Evolutionary conservation across 1,139 yeast species (phyloP).

Genomic region (Petasospora fabianii): DNA sequence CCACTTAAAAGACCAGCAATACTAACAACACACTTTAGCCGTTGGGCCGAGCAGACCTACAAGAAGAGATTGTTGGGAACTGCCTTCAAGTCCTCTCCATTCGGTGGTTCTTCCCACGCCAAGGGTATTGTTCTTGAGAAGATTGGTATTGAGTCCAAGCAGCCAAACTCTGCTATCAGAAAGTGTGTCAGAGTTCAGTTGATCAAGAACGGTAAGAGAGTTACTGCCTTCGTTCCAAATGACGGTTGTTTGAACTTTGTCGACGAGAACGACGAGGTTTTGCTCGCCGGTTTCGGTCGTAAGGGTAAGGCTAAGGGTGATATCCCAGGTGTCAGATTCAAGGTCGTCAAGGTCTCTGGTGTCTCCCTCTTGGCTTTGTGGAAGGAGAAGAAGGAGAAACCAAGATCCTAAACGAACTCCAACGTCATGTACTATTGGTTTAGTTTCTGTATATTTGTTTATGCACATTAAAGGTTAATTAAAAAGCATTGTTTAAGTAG

Average conservation of each 20-base stretch:
- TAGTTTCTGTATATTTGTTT: conserved; percentile 12
- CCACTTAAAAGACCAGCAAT: conserved; percentile 3
- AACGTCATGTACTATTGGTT: conserved; percentile 13
- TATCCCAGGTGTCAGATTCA: conserved; percentile 99
- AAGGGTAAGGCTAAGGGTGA: conserved; percentile 99
- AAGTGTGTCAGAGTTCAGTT: conserved; percentile 99
- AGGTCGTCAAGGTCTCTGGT: conserved; percentile 99
- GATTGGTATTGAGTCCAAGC: conserved; percentile 99
- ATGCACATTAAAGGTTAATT: conserved; percentile 15
- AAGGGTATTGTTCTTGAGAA: conserved; percentile 99
- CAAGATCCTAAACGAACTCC: conserved; percentile 74
- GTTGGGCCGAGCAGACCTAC: conserved; percentile 99
- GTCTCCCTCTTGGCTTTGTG: conserved; percentile 99
- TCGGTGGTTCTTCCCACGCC: conserved; percentile 99
- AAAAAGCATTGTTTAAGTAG: conserved; percentile 1
- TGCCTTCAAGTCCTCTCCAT: conserved; percentile 99
- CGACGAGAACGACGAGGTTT: conserved; percentile 99
- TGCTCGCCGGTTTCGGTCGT: conserved; percentile 99
- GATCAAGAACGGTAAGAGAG: conserved; percentile 99
- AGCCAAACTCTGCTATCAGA: conserved; percentile 99
- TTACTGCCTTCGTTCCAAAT: conserved; percentile 99
- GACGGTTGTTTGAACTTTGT: conserved; percentile 99
- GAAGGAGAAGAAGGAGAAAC: conserved; percentile 99
- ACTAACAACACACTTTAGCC: conserved; percentile 40
- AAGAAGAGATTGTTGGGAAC: conserved; percentile 99